Evolutionary conservation across 192 early-diverging fungal species (phyloP).

Genomic region (Coemansia sp.): DNA sequence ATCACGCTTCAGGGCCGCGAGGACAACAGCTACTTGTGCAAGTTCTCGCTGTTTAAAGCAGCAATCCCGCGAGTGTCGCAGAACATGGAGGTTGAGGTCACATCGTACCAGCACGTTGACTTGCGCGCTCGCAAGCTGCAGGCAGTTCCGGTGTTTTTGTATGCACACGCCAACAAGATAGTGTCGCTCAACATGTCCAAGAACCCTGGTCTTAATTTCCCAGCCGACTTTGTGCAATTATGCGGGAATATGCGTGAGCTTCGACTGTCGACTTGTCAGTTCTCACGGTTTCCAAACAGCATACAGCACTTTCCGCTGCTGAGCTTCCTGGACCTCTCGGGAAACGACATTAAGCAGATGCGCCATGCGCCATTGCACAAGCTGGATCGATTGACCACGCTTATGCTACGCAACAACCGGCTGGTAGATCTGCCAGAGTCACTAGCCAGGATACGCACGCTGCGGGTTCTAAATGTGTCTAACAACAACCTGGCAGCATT

Average conservation of each 20-base stretch:
- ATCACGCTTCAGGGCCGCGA: conserved; percentile 77
- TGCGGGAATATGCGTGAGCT: conserved; percentile 67
- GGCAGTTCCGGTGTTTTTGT: conserved; percentile 76
- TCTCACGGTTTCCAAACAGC: conserved; percentile 65
- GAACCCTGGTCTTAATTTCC: conserved; percentile 77
- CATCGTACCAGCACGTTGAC: conserved; percentile 63
- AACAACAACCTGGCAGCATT: conserved; percentile 77
- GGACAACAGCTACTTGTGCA: conserved; percentile 80
- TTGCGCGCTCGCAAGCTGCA: conserved; percentile 70
- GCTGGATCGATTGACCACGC: conserved; percentile 57
- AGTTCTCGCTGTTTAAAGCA: conserved; percentile 70
- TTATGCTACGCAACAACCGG: conserved; percentile 71
- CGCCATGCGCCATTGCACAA: conserved; percentile 63
- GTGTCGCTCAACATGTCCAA: conserved; percentile 76
- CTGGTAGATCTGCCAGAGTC: conserved; percentile 67
- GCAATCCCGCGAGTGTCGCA: conserved; percentile 54
- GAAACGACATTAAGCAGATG: conserved; percentile 70
- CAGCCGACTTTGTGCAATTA: conserved; percentile 77
- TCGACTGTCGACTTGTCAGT: conserved; percentile 67
- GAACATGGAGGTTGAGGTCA: conserved; percentile 52
- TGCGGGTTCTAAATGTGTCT: conserved; percentile 69
- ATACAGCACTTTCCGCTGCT: conserved; percentile 64
- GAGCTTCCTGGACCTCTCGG: conserved; percentile 71
- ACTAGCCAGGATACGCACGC: conserved; percentile 57
- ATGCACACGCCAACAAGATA: conserved; percentile 68